These are phyloP conservation scores for Phialophora expanda DNA, from an alignment of 2,329 filamentous ascomycete genomes.

Conservation along the genomic window DNA sequence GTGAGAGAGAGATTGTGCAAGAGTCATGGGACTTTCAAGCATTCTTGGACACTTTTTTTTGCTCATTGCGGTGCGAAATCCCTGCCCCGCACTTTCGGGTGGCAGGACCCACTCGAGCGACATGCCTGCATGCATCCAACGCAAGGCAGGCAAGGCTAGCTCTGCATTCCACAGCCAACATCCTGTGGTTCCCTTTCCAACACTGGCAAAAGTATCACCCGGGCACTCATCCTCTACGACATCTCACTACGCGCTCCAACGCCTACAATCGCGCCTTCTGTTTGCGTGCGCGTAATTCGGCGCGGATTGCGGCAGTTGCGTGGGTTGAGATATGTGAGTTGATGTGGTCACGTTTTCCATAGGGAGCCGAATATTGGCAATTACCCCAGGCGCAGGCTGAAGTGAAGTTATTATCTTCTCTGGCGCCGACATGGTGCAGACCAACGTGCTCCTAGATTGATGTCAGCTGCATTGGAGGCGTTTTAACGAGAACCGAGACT, in stretches of 20 bases:
- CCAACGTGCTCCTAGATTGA: background rate
- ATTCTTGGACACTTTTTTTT: slow-evolving; percentile 11
- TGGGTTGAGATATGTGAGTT: background rate
- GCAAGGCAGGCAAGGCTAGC: slow-evolving; percentile 2
- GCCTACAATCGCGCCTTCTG: background rate
- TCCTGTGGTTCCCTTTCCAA: background rate
- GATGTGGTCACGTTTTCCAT: background rate
- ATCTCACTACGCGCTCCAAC: background rate
- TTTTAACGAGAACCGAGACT: background rate
- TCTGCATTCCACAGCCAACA: background rate
- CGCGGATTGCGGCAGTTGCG: background rate
- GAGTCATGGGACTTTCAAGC: slow-evolving; percentile 5
- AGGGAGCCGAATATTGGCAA: background rate
- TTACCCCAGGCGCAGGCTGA: background rate
- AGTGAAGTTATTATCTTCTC: background rate
- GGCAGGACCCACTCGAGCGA: background rate
- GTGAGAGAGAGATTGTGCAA: background rate
- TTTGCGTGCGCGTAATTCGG: background rate
- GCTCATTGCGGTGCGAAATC: slow-evolving; percentile 7
- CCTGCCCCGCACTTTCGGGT: slow-evolving; percentile 5
- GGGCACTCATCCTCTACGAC: background rate
- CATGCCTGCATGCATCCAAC: background rate
- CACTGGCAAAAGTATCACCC: slow-evolving; percentile 2
- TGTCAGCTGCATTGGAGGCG: background rate
- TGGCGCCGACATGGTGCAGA: background rate